Evolutionary conservation across 805 yeast genomes (phyloP).

Genomic region (Saccharomycopsis babjevae): DNA sequence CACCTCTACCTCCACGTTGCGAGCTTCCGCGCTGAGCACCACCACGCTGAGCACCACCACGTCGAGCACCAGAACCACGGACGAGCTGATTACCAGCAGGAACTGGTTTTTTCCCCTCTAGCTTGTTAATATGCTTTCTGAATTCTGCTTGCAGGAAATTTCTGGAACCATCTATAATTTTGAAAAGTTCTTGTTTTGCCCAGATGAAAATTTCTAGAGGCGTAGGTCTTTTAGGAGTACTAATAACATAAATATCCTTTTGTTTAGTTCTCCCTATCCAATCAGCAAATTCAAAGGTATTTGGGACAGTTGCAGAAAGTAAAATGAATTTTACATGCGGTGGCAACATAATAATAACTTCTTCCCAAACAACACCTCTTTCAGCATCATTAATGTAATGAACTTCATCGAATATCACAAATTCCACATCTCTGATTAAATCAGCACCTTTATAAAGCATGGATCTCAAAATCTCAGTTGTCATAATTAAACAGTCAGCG

Average conservation of each 20-base stretch:
- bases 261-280: constrained; percentile 98
- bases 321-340: constrained; percentile 89
- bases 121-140: constrained; percentile 43
- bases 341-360: constrained; percentile 94
- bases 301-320: constrained; percentile 96
- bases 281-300: constrained; percentile 92
- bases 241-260: constrained; percentile 90
- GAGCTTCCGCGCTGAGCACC: constrained; percentile 20
- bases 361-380: constrained; percentile 99
- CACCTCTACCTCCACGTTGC: constrained; percentile 19
- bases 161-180: constrained; percentile 66
- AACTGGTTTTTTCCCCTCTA: constrained; percentile 33
- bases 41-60: constrained; percentile 25
- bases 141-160: constrained; percentile 59
- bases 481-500: constrained; percentile 93
- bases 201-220: constrained; percentile 82
- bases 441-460: constrained; percentile 97
- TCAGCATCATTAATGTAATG: constrained; percentile 96
- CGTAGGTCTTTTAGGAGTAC: constrained; percentile 94
- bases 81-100: constrained; percentile 32
- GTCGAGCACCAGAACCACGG: constrained; percentile 26
- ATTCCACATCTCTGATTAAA: constrained; percentile 90
- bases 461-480: constrained; percentile 89
- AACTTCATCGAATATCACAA: constrained; percentile 95
- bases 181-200: constrained; percentile 66